A percentile compares a stretch with the other conserved stretches of the same genome.
These are phyloP conservation scores for Tulasnella sp. DNA, from an alignment of 768 basidiomycete species.

Conservation along the genomic window DNA sequence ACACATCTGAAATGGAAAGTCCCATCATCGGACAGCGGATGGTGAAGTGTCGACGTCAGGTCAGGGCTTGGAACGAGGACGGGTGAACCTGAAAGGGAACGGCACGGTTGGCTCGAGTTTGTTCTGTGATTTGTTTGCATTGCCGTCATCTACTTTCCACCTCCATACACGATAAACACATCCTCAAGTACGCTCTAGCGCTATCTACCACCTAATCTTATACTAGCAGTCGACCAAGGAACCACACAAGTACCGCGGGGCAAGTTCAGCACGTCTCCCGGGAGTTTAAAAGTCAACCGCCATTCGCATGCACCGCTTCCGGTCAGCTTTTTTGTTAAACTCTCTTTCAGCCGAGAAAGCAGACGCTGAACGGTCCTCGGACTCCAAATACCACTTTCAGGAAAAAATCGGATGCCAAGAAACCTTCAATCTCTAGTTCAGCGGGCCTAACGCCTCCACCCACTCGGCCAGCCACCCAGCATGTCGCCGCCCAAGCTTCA, in stretches of 20 bases:
- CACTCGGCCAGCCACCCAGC: slow-evolving; percentile 31
- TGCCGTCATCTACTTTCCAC: neutral
- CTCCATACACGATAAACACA: neutral
- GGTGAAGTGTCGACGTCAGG: neutral
- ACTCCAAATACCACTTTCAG: slow-evolving; percentile 39
- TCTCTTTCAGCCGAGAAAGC: neutral
- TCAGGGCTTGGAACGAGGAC: neutral
- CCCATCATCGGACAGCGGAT: neutral
- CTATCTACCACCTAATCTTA: neutral
- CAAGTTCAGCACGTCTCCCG: neutral
- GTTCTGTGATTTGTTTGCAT: slow-evolving; percentile 11
- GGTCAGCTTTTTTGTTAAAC: neutral
- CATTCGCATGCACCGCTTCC: slow-evolving; percentile 21
- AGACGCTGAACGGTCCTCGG: neutral
- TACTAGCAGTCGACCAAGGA: neutral
- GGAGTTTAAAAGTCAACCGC: neutral
- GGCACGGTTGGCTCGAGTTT: neutral
- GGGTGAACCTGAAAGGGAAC: neutral
- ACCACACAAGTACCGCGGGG: neutral
- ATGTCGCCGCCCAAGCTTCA: slow-evolving; percentile 33
- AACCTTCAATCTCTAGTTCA: slow-evolving; percentile 28
- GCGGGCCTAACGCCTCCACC: slow-evolving; percentile 23
- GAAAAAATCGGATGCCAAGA: slow-evolving; percentile 73
- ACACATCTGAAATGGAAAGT: neutral
- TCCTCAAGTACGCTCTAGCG: neutral